Base-by-base conservation (phyloP, 2,329 filamentous ascomycete genomes). In the Fusarium brachygibbosum region DNA sequence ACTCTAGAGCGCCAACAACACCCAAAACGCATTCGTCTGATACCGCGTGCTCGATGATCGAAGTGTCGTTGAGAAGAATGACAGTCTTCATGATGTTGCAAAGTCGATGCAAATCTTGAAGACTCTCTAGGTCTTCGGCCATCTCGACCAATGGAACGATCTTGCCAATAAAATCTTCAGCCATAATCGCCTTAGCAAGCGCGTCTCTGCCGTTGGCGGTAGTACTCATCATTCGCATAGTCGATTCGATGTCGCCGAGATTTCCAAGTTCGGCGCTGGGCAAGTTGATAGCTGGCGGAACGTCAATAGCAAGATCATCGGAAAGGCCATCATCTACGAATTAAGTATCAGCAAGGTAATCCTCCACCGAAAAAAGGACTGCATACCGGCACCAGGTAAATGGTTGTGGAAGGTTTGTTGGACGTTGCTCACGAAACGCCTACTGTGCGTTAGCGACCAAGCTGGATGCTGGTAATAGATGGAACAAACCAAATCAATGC, bases 1-100 rank as follows among this genome's bases (percentile, higher is more conserved):
- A 99, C 83, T 99, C 96, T 68, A 99, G 84, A 25, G 96, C 96
- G 63, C 96, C 96, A 37, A 99, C 94, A 28, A 98, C 95, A 19
- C 95, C 96, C 70, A 97, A 82, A 44, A 98, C 90, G 70, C 94
- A 91, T 60, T 94, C 89, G 80, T 98, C 95, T 16, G 92, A 93
- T 28, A 99, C 94, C 16, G 95, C 92, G 72, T 93, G 91, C 80
- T 99, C 96, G 75, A 99, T 97, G 68, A 99, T 97, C 62, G 90
- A 87, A 31, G 92, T 97, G 78, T 99, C 96, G 81, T 98, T 99
- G 68, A 98, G 88, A 54, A 98, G 84, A 55, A 99, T 97, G 58
- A 98, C 87, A 62, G 91, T 92, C 84, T 99, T 99, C 93, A 98
- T 96, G 78, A 99, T 98, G 78, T 94, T 97, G 87, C 96, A 99